Base-by-base conservation (phyloP, 805 yeast genomes). In the Saturnispora kantuleensis region DNA sequence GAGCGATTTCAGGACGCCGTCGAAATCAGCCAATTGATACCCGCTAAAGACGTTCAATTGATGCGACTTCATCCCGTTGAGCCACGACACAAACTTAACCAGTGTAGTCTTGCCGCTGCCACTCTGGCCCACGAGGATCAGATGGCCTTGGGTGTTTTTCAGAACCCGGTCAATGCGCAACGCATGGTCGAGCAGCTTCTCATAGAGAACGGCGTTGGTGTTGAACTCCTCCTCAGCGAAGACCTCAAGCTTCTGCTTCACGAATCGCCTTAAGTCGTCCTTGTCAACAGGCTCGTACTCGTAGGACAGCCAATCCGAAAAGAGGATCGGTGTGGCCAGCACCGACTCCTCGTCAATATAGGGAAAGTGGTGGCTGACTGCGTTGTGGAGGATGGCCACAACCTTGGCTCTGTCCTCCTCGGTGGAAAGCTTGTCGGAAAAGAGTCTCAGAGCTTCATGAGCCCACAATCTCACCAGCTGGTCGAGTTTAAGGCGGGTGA, bases 41-140 rank as follows among this genome's bases (percentile, higher is more conserved):
- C 64, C 66, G 7, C 74, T 60, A 21, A 72, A 70, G 0, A 83
- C 82, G 33, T 65, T 66, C 31, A 90, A 68, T 49, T 79, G 84
- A 15, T 70, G 63, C 0, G 79, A 69, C 26, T 67, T 71, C 15
- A 85, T 56, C 0, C 96, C 96, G 58, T 84, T 84, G 64, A 88
- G 76, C 97, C 97, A 90, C 0, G 95, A 78, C 4, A 85, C 96
- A 69, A 90, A 90, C 49, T 78, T 74, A 0, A 84, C 69, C 44
- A 88, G 55, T 0, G 89, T 80, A 0, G 86, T 73, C 58, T 84
- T 85, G 1, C 97, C 97, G 52, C 88, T 77, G 1, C 94, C 75
- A 44, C 86, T 73, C 1, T 85, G 77, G 0, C 97, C 97, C 16
- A 85, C 82, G 34, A 90, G 58, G 50, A 90, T 84, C 69, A 85